Evolutionary conservation across 306 rosid species (phyloP), one percentile per base, ranked within the genome.

Genomic region (Cucumis hystrix): DNA sequence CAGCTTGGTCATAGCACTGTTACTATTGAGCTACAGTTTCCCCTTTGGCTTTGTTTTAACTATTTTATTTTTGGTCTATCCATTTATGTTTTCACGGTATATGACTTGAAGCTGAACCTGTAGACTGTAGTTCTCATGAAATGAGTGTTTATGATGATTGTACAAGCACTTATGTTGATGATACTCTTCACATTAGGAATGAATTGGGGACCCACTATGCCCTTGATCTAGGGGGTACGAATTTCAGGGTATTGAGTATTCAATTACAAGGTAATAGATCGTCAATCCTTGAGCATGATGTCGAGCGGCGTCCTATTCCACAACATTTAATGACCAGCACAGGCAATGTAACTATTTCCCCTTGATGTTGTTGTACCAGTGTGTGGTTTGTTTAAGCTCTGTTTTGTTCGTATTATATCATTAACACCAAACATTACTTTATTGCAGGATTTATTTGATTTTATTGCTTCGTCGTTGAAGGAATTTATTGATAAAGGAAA

Each of bases 151-250:
- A 17, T 10, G 63, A 33, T 54, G 77, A 73, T 30, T 30, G 35
- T 33, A 54, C 17, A 51, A 73, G 54, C 37, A 10, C 47, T 75
- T 59, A 37, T 66, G 15, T 12, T 57, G 56, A 58, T 56, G 16
- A 75, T 59, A 20, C 47, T 37, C 45, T 75, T 57, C 20, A 56
- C 52, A 76, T 71, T 87, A 93, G 98, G 88, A 87, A 85, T 8
- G 97, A 93, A 80, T 88, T 69, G 66, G 98, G 97, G 85, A 89
- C 91, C 76, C 89, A 85, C 79, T 91, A 91, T 82, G 97, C 97
- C 11, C 88, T 93, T 78, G 89, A 93, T 88, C 91, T 93, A 73
- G 97, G 96, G 60, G 93, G 92, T 65, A 87, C 98, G 40, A 86
- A 91, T 88, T 91, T 88, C 85, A 82, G 97, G 91, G 98, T 90